A percentile compares a stretch with the other conserved stretches of the same genome.
These are phyloP conservation scores for Capsicum pubescens DNA, from an alignment of 257 asterid genomes.

Conservation along the genomic window DNA sequence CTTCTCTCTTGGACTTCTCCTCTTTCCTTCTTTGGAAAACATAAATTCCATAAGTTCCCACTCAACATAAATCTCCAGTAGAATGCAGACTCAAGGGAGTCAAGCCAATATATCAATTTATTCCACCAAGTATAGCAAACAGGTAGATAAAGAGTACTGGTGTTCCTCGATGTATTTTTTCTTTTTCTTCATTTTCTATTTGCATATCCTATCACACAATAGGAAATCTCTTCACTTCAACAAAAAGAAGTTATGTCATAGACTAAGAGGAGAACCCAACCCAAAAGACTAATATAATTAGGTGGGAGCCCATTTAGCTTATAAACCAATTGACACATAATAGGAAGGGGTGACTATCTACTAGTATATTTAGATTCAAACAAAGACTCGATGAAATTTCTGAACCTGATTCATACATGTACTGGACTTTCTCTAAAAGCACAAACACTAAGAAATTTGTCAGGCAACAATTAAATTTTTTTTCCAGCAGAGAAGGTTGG, in stretches of 20 bases:
- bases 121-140: slow-evolving; percentile 7
- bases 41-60: not conserved
- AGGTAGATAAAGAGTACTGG: not conserved
- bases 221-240: not conserved
- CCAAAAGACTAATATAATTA: not conserved
- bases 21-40: slow-evolving; percentile 12
- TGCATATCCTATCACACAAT: not conserved
- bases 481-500: not conserved
- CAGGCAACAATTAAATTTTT: not conserved
- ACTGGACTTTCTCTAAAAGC: not conserved
- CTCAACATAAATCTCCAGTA: not conserved
- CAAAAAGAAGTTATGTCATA: not conserved
- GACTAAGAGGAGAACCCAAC: not conserved
- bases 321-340: not conserved
- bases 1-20: slow-evolving; percentile 5
- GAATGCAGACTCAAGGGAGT: slow-evolving; percentile 12
- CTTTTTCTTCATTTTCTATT: not conserved
- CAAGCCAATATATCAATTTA: not conserved
- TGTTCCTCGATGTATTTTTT: not conserved
- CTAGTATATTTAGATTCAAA: not conserved
- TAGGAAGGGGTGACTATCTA: not conserved
- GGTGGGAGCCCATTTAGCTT: not conserved
- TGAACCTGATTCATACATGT: not conserved
- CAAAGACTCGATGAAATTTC: not conserved
- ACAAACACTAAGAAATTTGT: not conserved